Conservation (phyloP, 2,329 filamentous ascomycete genomes). For the Alternaria gansuensis region DNA sequence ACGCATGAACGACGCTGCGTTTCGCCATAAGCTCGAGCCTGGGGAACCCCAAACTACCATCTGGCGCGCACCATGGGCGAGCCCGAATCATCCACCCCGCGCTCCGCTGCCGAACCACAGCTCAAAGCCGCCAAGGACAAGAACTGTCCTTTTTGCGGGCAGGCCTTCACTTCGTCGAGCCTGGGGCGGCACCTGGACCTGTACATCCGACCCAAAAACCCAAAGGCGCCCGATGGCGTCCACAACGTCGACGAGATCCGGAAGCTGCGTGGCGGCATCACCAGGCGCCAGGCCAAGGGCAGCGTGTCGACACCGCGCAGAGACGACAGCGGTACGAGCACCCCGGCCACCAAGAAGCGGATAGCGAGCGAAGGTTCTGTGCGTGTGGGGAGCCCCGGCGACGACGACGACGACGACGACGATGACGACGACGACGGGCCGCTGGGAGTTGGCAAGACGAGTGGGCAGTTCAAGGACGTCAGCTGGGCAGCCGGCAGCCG, state of each 20-base stretch:
- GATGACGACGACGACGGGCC: constrained; percentile 26
- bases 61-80: constrained; percentile 42
- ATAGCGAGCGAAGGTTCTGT: constrained; percentile 40
- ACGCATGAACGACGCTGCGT: constrained; percentile 30
- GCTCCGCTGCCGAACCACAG: constrained; percentile 37
- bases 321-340: constrained; percentile 54
- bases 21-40: constrained; percentile 32
- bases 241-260: constrained; percentile 91
- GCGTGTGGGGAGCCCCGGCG: constrained; percentile 36
- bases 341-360: constrained; percentile 35
- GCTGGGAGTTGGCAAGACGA: constrained; percentile 46
- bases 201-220: constrained; percentile 93
- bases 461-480: constrained; percentile 64
- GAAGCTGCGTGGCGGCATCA: constrained; percentile 84
- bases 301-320: constrained; percentile 61
- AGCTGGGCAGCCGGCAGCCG: constrained; percentile 83
- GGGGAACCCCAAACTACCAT: constrained; percentile 24
- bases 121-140: constrained; percentile 78
- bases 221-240: constrained; percentile 83
- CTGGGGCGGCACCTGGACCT: constrained; percentile 92
- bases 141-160: constrained; percentile 85
- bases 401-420: constrained; percentile 30
- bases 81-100: constrained; percentile 51
- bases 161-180: constrained; percentile 85
- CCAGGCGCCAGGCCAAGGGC: constrained; percentile 79